phyloP scores from a whole-genome alignment of 208 protist genomes.

The Crithidia sp. region DNA sequence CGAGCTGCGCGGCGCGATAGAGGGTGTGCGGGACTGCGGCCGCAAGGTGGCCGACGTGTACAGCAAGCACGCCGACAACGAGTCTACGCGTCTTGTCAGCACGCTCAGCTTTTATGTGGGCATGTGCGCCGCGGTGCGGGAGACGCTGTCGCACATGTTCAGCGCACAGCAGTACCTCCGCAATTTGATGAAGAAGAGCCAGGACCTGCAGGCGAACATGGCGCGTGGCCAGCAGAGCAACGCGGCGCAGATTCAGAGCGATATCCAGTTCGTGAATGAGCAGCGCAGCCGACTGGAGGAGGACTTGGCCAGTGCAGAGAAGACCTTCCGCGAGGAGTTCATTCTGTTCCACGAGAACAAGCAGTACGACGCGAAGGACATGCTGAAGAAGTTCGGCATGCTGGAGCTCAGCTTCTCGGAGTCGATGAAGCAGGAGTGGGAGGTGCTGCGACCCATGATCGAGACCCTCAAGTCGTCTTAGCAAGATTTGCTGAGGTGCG shows the following conservation, averaged over 20 bases:
- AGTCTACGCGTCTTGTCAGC: slow-evolving; percentile 78
- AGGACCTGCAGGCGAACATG: slow-evolving; percentile 33
- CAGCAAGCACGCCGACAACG: slow-evolving; percentile 66
- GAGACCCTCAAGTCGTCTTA: slow-evolving; percentile 24
- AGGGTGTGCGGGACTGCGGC: slow-evolving; percentile 62
- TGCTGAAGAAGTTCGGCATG: slow-evolving; percentile 78
- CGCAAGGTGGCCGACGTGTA: slow-evolving; percentile 60
- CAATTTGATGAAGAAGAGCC: slow-evolving; percentile 28
- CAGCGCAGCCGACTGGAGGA: slow-evolving; percentile 34
- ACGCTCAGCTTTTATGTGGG: slow-evolving; percentile 85
- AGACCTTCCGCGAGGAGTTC: slow-evolving; percentile 73
- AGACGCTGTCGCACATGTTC: slow-evolving; percentile 65
- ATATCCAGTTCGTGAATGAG: slow-evolving; percentile 43
- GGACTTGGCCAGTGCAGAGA: slow-evolving; percentile 39
- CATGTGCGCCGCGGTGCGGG: slow-evolving; percentile 75
- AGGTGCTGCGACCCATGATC: slow-evolving; percentile 55
- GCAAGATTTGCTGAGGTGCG: too few species aligned
- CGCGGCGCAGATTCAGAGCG: slow-evolving; percentile 34
- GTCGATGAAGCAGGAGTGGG: slow-evolving; percentile 75
- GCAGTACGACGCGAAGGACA: slow-evolving; percentile 81
- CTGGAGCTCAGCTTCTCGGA: slow-evolving; percentile 81
- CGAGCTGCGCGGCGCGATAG: slow-evolving; percentile 53
- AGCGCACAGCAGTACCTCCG: slow-evolving; percentile 39
- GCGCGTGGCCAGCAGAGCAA: slow-evolving; percentile 34
- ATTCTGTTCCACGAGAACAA: slow-evolving; percentile 78